Evolutionary conservation across 1,284 basidiomycete species (phyloP).

Genomic region (Sporisorium sorghi): DNA sequence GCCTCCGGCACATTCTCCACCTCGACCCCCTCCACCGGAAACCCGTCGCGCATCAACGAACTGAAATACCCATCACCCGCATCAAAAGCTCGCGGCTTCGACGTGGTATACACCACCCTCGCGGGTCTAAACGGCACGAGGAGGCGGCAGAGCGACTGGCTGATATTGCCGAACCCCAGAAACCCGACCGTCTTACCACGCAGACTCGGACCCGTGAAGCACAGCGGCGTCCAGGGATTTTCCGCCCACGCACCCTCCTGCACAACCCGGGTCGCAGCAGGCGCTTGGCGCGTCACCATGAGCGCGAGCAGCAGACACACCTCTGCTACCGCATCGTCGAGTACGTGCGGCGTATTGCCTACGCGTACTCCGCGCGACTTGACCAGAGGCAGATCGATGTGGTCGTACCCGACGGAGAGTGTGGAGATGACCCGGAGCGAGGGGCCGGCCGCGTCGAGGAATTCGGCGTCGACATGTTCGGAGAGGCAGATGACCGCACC

Average conservation of each 20-base stretch:
- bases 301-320: conserved; percentile 86
- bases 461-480: conserved; percentile 77
- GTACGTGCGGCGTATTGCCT: conserved; percentile 90
- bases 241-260: conserved; percentile 77
- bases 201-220: conserved; percentile 80
- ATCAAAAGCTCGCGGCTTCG: conserved; percentile 50
- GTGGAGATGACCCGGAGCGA: conserved; percentile 84
- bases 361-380: conserved; percentile 78
- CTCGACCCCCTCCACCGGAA: conserved; percentile 28
- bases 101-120: conserved; percentile 54
- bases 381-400: conserved; percentile 78
- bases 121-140: conserved; percentile 52
- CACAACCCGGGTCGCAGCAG: conserved; percentile 76
- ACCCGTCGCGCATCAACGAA: conserved; percentile 29
- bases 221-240: conserved; percentile 78
- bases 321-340: conserved; percentile 92
- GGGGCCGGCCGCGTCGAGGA: conserved; percentile 68
- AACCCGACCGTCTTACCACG: conserved; percentile 80
- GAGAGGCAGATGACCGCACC: conserved; percentile 79
- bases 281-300: conserved; percentile 85
- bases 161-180: conserved; percentile 87
- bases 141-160: conserved; percentile 44
- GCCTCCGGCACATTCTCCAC: conserved; percentile 53
- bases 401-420: conserved; percentile 78
- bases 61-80: conserved; percentile 36